phyloP scores from a whole-genome alignment of 2,329 filamentous ascomycete species.

The Scytalidium lignicola region DNA sequence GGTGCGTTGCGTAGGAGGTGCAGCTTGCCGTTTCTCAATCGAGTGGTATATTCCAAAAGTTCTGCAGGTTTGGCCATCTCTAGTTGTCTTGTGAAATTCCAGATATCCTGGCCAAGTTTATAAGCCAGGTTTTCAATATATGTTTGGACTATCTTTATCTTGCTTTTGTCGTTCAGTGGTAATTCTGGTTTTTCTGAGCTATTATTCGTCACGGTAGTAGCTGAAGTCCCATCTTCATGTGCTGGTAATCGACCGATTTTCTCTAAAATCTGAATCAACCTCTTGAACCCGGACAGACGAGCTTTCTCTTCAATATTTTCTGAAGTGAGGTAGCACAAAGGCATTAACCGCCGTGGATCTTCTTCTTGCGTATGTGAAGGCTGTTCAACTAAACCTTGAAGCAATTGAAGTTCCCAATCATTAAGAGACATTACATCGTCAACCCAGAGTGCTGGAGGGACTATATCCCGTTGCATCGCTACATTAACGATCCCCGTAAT shows the following conservation, averaged over 20 bases:
- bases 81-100: background rate
- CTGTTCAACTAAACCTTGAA: background rate
- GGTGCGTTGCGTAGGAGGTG: background rate
- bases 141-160: background rate
- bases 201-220: too few relatives aligned
- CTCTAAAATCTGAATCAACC: background rate
- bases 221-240: background rate
- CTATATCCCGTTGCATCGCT: too few relatives aligned
- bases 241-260: background rate
- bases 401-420: slow-evolving; percentile 13
- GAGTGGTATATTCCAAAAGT: background rate
- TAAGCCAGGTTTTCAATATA: slow-evolving; percentile 15
- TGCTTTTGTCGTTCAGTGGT: too few relatives aligned
- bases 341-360: too few relatives aligned
- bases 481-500: background rate
- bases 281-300: background rate
- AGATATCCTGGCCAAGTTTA: slow-evolving; percentile 16
- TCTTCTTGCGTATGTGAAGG: too few relatives aligned
- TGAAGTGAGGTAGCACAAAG: too few relatives aligned
- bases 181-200: too few relatives aligned
- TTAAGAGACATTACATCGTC: slow-evolving; percentile 8
- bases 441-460: too few relatives aligned
- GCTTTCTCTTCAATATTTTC: background rate
- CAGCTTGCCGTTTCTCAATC: background rate
- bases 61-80: background rate